Evolutionary conservation across 148 eudicot genomes (phyloP), one percentile per base, ranked within the genome.

Genomic region (Cornus controversa): DNA sequence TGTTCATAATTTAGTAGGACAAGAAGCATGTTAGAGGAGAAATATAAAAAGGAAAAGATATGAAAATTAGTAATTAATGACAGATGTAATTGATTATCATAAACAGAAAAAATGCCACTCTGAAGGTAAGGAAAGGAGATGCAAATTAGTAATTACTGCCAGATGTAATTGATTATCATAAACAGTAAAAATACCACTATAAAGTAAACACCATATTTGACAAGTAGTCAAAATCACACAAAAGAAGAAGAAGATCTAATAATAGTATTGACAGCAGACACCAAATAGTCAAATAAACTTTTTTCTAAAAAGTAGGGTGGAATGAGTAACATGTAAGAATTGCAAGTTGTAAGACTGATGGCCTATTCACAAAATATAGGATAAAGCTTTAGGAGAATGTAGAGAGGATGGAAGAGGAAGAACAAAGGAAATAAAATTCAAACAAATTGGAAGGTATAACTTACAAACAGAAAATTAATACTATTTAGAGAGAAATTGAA

Each of bases 1-100:
- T 96, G 89, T 77, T 53, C 73, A 70, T 60, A 84, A 81, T 64
- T 66, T 25, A 67, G 75, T 16, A 27, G 10, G 37, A 24, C 16
- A 60, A 80, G 28, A 34, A 54, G 15, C 31, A 10, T 65, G 71
- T 25, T 50, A 50, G 57, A 50, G 57, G 18, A 16, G 57, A 50
- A 50, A 50, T 11, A 50, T 50, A 15, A 50, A 50, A 11, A 50
- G 18, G 57, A 13, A 83, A 69, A 18, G 64, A 60, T 18, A n/a
- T 60, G 64, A 0, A 22, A 60, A n/a, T 22, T 14, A 60, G 64
- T 60, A 50, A 50, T 16, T 16, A 60, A 60, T n/a, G 24, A 22
- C 6, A 60, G 24, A 60, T n/a, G 8, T 20, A n/a, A 60, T 18
- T n/a, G 8, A 60, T n/a, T n/a, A 60, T 60, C 64, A 60, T 18